phyloP scores from a whole-genome alignment of 192 early-diverging fungal genomes.

The Gorgonomyces haynaldii region DNA sequence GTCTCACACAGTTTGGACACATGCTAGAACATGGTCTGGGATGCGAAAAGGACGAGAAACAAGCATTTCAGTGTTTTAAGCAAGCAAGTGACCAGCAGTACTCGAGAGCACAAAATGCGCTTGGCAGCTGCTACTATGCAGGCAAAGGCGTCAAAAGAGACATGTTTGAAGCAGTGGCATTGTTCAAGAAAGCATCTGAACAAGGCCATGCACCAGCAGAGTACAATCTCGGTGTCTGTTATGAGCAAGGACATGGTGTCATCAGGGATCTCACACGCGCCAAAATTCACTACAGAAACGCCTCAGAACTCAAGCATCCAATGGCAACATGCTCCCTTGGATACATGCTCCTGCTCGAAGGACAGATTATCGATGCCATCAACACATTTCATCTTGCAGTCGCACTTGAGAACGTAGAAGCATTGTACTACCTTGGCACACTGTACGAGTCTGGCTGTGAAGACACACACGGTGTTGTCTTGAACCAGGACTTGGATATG shows the following conservation, averaged over 20 bases:
- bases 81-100: constrained; percentile 18
- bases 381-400: constrained; percentile 31
- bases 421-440: constrained; percentile 33
- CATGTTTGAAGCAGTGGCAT: constrained; percentile 27
- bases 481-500: constrained; percentile 25
- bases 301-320: constrained; percentile 27
- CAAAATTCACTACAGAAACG: constrained; percentile 35
- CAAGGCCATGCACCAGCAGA: constrained; percentile 30
- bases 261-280: constrained; percentile 30
- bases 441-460: constrained; percentile 38
- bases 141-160: constrained; percentile 33
- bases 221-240: constrained; percentile 44
- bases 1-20: constrained; percentile 21
- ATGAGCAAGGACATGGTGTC: constrained; percentile 45
- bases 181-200: constrained; percentile 28
- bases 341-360: constrained; percentile 32
- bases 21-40: constrained; percentile 31
- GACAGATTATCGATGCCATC: constrained; percentile 27
- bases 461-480: constrained; percentile 19
- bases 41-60: constrained; percentile 11
- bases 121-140: constrained; percentile 30
- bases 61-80: constrained; percentile 27
- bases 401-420: constrained; percentile 33
- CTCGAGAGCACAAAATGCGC: constrained; percentile 28
- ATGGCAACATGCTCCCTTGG: constrained; percentile 35